phyloP scores from a whole-genome alignment of 208 protist genomes.

The Leptomonas pyrrhocoris region DNA sequence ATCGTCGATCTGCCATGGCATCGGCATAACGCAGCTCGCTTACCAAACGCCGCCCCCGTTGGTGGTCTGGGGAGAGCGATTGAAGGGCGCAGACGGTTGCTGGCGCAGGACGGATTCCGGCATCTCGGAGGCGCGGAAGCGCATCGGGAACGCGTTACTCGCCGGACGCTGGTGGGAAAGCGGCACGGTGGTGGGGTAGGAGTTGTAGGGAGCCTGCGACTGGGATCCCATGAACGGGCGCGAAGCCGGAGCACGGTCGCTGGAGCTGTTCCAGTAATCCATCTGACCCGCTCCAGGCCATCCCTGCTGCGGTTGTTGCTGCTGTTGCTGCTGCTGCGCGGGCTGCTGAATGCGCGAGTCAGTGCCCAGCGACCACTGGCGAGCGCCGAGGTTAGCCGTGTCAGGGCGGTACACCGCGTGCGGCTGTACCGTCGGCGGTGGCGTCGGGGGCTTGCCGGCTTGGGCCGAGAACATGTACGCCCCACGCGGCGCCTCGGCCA shows the following conservation, averaged over 20 bases:
- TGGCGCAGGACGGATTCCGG: slow-evolving; percentile 30
- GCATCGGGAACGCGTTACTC: slow-evolving; percentile 24
- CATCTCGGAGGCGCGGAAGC: slow-evolving; percentile 28
- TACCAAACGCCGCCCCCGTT: slow-evolving; percentile 61
- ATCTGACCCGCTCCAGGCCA: slow-evolving; percentile 30
- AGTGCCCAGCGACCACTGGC: slow-evolving; percentile 30
- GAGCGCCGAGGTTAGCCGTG: slow-evolving; percentile 34
- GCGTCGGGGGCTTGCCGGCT: slow-evolving; percentile 52
- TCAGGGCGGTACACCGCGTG: slow-evolving; percentile 60
- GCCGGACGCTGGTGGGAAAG: slow-evolving; percentile 21
- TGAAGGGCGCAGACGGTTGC: slow-evolving; percentile 31
- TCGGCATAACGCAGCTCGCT: neutral
- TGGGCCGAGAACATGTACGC: slow-evolving; percentile 60
- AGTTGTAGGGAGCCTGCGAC: slow-evolving; percentile 57
- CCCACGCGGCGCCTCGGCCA: slow-evolving; percentile 25
- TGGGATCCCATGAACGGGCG: slow-evolving; percentile 34
- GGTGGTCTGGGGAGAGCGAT: slow-evolving; percentile 31
- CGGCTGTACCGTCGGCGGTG: slow-evolving; percentile 21
- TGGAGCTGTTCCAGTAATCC: slow-evolving; percentile 40
- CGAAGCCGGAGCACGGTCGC: slow-evolving; percentile 28
- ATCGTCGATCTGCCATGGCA: neutral
- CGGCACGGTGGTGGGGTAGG: slow-evolving; percentile 38
- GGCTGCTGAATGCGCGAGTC: slow-evolving; percentile 34
- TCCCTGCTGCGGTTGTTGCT: no score
- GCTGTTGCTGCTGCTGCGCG: slow-evolving; percentile 26